These are phyloP conservation scores for Paecilomyces sp. DNA, from an alignment of 2,329 filamentous ascomycete genomes.

Conservation along the genomic window DNA sequence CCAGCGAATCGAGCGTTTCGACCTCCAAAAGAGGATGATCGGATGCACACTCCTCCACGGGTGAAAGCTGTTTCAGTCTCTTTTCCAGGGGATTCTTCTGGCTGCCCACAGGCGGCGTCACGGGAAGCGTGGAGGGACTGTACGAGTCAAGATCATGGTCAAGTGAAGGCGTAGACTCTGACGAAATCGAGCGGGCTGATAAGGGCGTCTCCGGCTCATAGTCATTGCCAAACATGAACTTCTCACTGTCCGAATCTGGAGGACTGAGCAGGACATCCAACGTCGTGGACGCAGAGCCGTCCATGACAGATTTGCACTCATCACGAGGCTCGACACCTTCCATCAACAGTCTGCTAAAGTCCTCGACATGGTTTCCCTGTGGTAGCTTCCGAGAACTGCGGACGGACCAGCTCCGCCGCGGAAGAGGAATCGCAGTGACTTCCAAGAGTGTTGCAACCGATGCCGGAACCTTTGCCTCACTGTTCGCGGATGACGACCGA, in stretches of 20 bases:
- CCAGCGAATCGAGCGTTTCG: constrained; percentile 11
- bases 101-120: constrained; percentile 35
- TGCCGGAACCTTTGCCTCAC: constrained; percentile 42
- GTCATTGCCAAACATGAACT: constrained; percentile 33
- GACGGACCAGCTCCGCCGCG: constrained; percentile 32
- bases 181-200: constrained; percentile 47
- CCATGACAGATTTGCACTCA: constrained; percentile 33
- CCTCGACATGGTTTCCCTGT: constrained; percentile 35
- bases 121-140: constrained; percentile 35
- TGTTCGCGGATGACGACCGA: constrained; percentile 18
- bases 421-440: constrained; percentile 52
- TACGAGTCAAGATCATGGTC: constrained; percentile 44
- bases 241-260: constrained; percentile 40
- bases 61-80: constrained; percentile 42
- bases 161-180: constrained; percentile 52
- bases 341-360: constrained; percentile 52
- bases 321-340: constrained; percentile 44
- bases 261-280: constrained; percentile 52
- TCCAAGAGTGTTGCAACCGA: constrained; percentile 52
- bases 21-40: constrained; percentile 52
- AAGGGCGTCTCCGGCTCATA: constrained; percentile 37
- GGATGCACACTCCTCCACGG: constrained; percentile 47
- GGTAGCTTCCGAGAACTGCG: constrained; percentile 32
- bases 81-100: constrained; percentile 30
- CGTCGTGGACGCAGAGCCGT: constrained; percentile 37